A percentile compares a stretch with the other conserved stretches of the same genome.
Evolutionary conservation across 495 filamentous ascomycete genomes (phyloP).

Genomic region (Delitschia confertaspora): DNA sequence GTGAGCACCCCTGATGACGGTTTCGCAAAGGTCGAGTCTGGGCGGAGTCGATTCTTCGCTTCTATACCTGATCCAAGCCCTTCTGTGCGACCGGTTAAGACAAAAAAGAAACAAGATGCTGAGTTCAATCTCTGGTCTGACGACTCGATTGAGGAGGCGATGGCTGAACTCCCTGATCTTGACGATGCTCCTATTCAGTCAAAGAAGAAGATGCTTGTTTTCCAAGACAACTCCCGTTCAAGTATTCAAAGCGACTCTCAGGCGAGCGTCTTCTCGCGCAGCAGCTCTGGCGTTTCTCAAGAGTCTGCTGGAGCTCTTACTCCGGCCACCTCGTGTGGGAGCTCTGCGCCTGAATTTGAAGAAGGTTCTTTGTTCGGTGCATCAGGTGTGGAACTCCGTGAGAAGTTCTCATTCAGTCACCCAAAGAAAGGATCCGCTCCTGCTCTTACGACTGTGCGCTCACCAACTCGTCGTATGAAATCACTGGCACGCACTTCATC

Average conservation of each 20-base stretch:
- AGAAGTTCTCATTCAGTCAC: conserved; percentile 14
- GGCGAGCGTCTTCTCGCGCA: conserved; percentile 12
- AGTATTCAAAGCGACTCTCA: conserved; percentile 6
- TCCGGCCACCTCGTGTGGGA: conserved; percentile 16
- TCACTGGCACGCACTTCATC: neutral
- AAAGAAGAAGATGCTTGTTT: conserved; percentile 32
- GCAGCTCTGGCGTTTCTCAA: conserved; percentile 8
- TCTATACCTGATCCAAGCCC: conserved; percentile 41
- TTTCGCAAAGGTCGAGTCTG: conserved; percentile 31
- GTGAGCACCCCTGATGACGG: conserved; percentile 14
- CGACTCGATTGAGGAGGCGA: conserved; percentile 55
- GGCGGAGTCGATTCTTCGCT: conserved; percentile 53
- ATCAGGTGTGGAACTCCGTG: conserved; percentile 16
- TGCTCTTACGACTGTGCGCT: neutral
- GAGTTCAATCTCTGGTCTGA: conserved; percentile 56
- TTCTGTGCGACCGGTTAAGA: conserved; percentile 41
- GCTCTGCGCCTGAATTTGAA: conserved; percentile 6
- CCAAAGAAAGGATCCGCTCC: neutral
- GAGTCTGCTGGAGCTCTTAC: conserved; percentile 12
- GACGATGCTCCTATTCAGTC: conserved; percentile 23
- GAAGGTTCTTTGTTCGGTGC: conserved; percentile 10
- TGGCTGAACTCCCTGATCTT: conserved; percentile 45
- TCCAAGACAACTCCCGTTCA: conserved; percentile 17
- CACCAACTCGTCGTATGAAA: neutral
- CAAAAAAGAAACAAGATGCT: conserved; percentile 38